Evolutionary conservation across 257 asterid species (phyloP).

Genomic region (Anisodus tanguticus): DNA sequence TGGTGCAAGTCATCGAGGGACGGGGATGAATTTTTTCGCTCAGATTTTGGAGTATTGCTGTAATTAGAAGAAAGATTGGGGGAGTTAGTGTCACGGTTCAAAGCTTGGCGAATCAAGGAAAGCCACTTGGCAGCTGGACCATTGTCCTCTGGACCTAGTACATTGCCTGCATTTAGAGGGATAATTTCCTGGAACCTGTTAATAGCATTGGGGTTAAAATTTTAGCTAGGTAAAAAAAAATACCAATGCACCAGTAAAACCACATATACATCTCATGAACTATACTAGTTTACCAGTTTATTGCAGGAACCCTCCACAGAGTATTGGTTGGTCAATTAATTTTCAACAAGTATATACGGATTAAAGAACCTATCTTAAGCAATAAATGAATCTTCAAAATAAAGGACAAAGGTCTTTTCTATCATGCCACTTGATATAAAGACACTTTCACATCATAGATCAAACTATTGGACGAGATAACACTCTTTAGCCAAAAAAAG

Average conservation of each 20-base stretch:
- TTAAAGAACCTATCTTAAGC: neutral
- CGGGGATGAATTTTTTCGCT: conserved; percentile 34
- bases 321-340: neutral
- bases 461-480: neutral
- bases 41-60: neutral
- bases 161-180: conserved; percentile 85
- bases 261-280: neutral
- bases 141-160: conserved; percentile 69
- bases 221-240: neutral
- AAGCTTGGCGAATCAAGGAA: conserved; percentile 57
- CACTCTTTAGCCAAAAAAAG: neutral
- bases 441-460: neutral
- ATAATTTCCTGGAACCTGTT: conserved; percentile 89
- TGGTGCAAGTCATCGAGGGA: conserved; percentile 28
- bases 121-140: conserved; percentile 82
- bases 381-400: neutral
- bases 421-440: neutral
- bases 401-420: neutral
- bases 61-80: neutral
- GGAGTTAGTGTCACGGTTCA: conserved; percentile 41
- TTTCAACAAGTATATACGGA: neutral
- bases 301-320: neutral
- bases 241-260: neutral
- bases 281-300: no score
- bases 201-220: neutral